Evolutionary conservation across 2,329 filamentous ascomycete genomes (phyloP), one percentile per base, ranked within the genome.

Genomic region (Arachnopeziza araneosa): DNA sequence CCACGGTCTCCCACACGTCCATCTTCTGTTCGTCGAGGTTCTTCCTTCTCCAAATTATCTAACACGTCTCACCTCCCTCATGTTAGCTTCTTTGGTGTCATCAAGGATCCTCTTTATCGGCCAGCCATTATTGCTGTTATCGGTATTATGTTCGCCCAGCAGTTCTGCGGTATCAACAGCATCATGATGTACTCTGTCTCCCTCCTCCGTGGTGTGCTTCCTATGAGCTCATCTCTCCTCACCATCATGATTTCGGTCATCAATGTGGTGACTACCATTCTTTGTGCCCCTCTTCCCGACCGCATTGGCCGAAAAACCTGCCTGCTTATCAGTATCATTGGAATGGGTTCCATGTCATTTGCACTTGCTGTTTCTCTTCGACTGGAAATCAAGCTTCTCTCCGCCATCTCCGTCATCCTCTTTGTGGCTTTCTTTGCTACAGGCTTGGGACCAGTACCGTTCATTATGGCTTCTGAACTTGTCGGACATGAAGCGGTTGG

Each of bases 101-200:
- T 91, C 49, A 80, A 77, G 24, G 84, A 93, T 67, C 81, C 86
- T 0, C 77, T 83, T 9, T 89, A 90, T 68, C 83, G 87, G 2
- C 87, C 85, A 0, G 89, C 89, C 56, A 87, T 96, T 57, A 80
- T 95, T 61, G 91, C 93, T 4, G 90, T 96, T 2, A 83, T 96
- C 14, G 92, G 91, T 0, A 87, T 96, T 67, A 97, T 98, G 93
- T 81, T 93, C 60, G 88, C 90, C 0, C 95, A 98, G 73, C 95
- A 99, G 73, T 80, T 97, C 48, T 93, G 90, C 60, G 93, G 91
- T 53, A 93, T 98, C 77, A 98, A 99, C 81, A 93, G 89, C 60
- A 93, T 98, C 71, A 89, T 98, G 75, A 97, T 99, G 93, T 99
- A 99, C 75, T 96, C 93, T 1, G 95, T 98, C 6, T 92, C 90